These are phyloP conservation scores for Zoysia japonica DNA, from an alignment of 176 grass and related monocot species.

Conservation along the genomic window DNA sequence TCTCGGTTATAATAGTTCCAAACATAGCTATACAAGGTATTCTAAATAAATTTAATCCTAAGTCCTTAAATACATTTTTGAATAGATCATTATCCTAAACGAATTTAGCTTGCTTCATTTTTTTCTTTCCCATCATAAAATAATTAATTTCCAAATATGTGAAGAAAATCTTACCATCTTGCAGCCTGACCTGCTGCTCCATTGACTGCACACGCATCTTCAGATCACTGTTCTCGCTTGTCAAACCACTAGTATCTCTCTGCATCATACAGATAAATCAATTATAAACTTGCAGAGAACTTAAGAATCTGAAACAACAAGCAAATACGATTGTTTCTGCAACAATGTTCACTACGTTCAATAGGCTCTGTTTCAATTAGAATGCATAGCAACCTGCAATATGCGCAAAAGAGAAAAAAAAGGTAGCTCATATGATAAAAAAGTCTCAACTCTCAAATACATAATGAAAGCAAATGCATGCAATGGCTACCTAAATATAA, in stretches of 20 bases:
- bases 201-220: constrained; percentile 83
- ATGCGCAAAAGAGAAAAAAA: too few relatives aligned
- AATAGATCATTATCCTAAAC: neutral
- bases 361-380: neutral
- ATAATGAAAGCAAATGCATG: neutral
- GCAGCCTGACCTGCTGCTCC: constrained; percentile 88
- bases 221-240: constrained; percentile 88
- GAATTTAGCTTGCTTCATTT: too few relatives aligned
- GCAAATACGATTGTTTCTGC: neutral
- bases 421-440: too few relatives aligned
- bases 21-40: neutral
- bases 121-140: too few relatives aligned
- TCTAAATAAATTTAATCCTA: neutral
- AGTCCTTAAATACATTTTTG: neutral
- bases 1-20: neutral
- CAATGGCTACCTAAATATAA: neutral
- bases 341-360: neutral
- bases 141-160: constrained; percentile 9
- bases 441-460: neutral
- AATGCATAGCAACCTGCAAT: neutral
- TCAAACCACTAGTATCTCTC: constrained; percentile 86
- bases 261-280: constrained; percentile 55
- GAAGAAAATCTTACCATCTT: constrained; percentile 70
- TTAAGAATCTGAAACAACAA: neutral
- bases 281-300: constrained; percentile 15